Conservation (phyloP, 2,329 filamentous ascomycete genomes). For the Pleomassaria siparia region DNA sequence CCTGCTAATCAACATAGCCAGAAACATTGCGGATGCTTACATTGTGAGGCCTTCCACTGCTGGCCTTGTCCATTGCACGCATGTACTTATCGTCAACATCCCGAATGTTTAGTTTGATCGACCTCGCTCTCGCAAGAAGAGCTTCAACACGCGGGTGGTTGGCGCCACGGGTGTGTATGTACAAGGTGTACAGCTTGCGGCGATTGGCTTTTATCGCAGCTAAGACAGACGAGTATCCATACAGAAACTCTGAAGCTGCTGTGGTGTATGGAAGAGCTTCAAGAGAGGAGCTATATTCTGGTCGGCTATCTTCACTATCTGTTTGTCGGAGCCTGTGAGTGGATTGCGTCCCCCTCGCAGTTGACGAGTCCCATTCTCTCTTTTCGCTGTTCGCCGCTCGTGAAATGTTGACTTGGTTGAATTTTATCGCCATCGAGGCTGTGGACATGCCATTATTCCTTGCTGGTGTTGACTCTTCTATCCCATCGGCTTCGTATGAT, state of each 20-base stretch:
- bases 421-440: too few species aligned
- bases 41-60: conserved; percentile 81
- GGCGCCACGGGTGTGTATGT: conserved; percentile 55
- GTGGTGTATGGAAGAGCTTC: conserved; percentile 70
- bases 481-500: too few species aligned
- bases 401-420: too few species aligned
- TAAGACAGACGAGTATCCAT: conserved; percentile 77
- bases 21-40: conserved; percentile 22
- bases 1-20: not conserved
- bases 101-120: conserved; percentile 55
- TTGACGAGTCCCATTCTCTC: not conserved
- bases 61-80: conserved; percentile 79
- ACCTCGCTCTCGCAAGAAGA: conserved; percentile 18
- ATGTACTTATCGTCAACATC: conserved; percentile 64
- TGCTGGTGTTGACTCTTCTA: too few species aligned
- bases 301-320: not conserved
- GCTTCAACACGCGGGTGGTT: conserved; percentile 16
- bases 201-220: conserved; percentile 71
- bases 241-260: conserved; percentile 87
- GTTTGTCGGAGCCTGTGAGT: not conserved
- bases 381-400: too few species aligned
- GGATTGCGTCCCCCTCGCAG: too few species aligned
- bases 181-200: conserved; percentile 81
- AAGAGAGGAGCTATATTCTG: not conserved
- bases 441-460: too few species aligned